phyloP scores from a whole-genome alignment of 2,329 filamentous ascomycete species.

The Pyricularia grisea region DNA sequence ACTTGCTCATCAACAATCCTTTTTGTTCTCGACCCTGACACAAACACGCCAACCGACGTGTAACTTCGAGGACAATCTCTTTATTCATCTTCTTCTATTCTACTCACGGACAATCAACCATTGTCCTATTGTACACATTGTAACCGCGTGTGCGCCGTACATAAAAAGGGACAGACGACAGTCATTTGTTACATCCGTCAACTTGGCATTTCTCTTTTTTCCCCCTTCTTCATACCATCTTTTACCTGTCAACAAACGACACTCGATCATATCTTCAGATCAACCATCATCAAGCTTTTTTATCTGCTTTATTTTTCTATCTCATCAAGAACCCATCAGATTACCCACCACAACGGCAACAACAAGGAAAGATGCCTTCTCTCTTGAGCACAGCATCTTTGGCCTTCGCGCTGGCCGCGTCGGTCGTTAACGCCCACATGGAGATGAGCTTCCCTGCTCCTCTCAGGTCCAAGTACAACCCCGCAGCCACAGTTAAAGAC shows the following conservation, averaged over 20 bases:
- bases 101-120: background rate
- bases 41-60: background rate
- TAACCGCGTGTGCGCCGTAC: background rate
- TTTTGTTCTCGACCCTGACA: background rate
- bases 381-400: constrained; percentile 1
- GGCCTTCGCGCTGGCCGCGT: constrained; percentile 11
- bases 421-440: constrained; percentile 43
- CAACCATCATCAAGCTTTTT: background rate
- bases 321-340: background rate
- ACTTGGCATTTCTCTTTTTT: background rate
- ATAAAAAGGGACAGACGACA: background rate
- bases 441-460: constrained; percentile 43
- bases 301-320: background rate
- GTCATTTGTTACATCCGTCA: background rate
- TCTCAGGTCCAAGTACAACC: constrained; percentile 43
- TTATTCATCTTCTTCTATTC: background rate
- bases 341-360: background rate
- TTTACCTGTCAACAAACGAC: background rate
- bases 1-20: background rate
- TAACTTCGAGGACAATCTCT: background rate
- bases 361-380: background rate
- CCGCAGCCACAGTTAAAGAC: constrained; percentile 43
- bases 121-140: background rate
- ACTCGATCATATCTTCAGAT: background rate
- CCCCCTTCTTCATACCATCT: background rate